Conservation (phyloP, 768 basidiomycete genomes). For the Tylopilus sp. region DNA sequence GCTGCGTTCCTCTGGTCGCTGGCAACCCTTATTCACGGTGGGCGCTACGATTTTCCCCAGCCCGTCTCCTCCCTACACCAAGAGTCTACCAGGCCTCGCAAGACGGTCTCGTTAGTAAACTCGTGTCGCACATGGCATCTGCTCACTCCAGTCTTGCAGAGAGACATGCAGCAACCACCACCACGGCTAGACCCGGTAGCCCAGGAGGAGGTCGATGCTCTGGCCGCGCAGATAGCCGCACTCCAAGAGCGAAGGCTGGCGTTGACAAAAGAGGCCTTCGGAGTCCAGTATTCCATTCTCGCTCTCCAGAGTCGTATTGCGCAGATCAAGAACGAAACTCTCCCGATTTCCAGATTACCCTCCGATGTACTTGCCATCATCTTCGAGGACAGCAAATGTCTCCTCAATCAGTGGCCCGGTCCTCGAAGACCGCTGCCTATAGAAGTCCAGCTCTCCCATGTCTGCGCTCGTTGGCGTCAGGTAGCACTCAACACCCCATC, state of each 20-base stretch:
- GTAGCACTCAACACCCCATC: slow-evolving; percentile 34
- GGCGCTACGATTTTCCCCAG: background rate
- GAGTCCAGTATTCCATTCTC: slow-evolving; percentile 27
- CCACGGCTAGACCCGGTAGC: slow-evolving; percentile 19
- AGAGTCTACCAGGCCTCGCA: slow-evolving; percentile 9
- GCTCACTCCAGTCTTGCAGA: slow-evolving; percentile 21
- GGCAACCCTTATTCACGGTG: background rate
- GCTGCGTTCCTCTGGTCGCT: slow-evolving; percentile 4
- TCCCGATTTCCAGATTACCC: slow-evolving; percentile 28
- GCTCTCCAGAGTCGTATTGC: slow-evolving; percentile 32
- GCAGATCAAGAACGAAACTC: slow-evolving; percentile 30
- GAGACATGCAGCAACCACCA: slow-evolving; percentile 16
- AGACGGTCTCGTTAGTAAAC: slow-evolving; percentile 25
- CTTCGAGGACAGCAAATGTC: slow-evolving; percentile 30
- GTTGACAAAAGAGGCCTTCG: slow-evolving; percentile 23
- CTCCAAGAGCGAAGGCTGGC: slow-evolving; percentile 23
- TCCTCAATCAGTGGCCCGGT: slow-evolving; percentile 27
- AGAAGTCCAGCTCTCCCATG: slow-evolving; percentile 36
- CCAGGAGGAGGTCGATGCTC: slow-evolving; percentile 25
- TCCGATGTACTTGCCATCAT: slow-evolving; percentile 34
- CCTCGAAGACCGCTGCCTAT: slow-evolving; percentile 29
- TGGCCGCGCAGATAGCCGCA: slow-evolving; percentile 16
- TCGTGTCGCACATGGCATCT: slow-evolving; percentile 9
- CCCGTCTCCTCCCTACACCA: background rate
- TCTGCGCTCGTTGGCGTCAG: slow-evolving; percentile 34